Percentiles rank a stretch among this genome's conserved stretches.
phyloP scores from a whole-genome alignment of 495 filamentous ascomycete species.

The Neurospora sp. region DNA sequence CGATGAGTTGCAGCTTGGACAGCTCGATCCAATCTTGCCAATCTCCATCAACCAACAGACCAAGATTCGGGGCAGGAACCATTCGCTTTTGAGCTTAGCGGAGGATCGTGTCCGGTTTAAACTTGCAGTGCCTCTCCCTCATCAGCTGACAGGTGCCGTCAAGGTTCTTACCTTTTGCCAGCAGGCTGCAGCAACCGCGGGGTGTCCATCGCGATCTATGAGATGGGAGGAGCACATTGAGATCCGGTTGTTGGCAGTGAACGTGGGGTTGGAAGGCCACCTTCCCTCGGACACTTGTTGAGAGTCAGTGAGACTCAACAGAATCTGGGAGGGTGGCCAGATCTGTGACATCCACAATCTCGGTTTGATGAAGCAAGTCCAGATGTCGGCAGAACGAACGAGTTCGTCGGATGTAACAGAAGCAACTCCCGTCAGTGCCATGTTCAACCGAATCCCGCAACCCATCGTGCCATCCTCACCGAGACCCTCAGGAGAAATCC shows the following conservation, averaged over 20 bases:
- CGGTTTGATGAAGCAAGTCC: neutral
- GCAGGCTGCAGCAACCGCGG: neutral
- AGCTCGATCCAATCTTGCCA: neutral
- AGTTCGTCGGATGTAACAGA: neutral
- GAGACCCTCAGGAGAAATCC: neutral
- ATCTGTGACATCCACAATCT: neutral
- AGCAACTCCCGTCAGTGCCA: neutral
- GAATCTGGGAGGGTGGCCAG: neutral
- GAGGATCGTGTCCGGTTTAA: neutral
- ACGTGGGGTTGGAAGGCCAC: neutral
- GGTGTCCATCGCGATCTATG: neutral
- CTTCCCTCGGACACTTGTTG: neutral
- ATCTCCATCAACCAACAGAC: neutral
- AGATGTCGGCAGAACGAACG: neutral
- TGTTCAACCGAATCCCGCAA: neutral
- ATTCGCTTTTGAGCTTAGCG: neutral
- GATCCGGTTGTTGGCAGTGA: neutral
- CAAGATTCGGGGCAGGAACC: neutral
- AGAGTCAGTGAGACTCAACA: neutral
- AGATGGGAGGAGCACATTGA: neutral
- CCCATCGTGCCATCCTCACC: neutral
- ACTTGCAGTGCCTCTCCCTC: neutral
- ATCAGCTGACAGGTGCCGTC: neutral
- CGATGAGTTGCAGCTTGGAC: neutral
- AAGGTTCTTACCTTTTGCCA: neutral